Conservation (phyloP, 192 early-diverging fungal genomes). For the Coemansia sp. region DNA sequence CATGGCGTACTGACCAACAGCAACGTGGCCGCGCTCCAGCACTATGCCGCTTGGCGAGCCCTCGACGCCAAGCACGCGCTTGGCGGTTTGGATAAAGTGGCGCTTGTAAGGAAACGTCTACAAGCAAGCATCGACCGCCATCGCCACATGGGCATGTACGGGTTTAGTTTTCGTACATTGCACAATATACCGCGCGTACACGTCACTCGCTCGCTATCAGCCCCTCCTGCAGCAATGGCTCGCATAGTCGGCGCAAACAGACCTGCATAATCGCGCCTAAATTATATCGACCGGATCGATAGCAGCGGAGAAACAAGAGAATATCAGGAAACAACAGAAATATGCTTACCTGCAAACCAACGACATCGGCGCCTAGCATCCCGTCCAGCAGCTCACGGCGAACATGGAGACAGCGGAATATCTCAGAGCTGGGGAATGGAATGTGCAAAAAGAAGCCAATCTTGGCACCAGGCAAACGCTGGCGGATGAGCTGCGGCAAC, state of each 20-base stretch:
- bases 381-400: constrained; percentile 86
- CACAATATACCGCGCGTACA: too few species aligned
- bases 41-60: constrained; percentile 81
- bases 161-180: too few species aligned
- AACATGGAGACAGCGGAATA: constrained; percentile 84
- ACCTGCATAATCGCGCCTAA: constrained; percentile 25
- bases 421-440: constrained; percentile 93
- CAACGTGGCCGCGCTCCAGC: constrained; percentile 71
- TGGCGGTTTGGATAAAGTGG: constrained; percentile 86
- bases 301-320: too few species aligned
- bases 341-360: constrained; percentile 69
- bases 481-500: constrained; percentile 80
- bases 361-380: constrained; percentile 80
- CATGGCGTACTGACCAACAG: constrained; percentile 92
- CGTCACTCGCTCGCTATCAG: too few species aligned
- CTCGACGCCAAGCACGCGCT: constrained; percentile 83
- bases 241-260: too few species aligned
- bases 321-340: not conserved
- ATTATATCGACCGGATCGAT: constrained; percentile 8
- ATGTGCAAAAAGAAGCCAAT: constrained; percentile 97
- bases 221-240: too few species aligned
- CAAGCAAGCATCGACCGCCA: not conserved
- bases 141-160: too few species aligned
- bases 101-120: constrained; percentile 90
- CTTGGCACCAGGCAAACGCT: constrained; percentile 76